Conservation (phyloP, 306 rosid species). For the Datisca glomerata region DNA sequence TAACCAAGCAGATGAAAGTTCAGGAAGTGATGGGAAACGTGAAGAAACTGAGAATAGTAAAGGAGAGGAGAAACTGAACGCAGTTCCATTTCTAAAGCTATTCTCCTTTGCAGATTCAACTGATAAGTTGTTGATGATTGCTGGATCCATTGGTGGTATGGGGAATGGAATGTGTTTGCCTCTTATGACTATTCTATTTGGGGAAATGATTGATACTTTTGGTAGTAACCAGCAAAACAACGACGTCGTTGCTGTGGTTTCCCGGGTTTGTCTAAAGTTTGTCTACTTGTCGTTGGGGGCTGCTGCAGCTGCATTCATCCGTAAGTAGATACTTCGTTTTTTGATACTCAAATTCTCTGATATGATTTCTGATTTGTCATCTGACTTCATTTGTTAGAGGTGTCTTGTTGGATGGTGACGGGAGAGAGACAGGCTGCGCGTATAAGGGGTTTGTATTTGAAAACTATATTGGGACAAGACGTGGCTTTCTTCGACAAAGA, state of each 20-base stretch:
- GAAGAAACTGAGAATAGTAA: conserved; percentile 22
- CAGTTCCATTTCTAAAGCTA: conserved; percentile 51
- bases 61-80: conserved; percentile 24
- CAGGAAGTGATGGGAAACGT: background rate
- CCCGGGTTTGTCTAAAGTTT: conserved; percentile 63
- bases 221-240: conserved; percentile 37
- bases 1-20: too few species aligned
- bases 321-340: conserved; percentile 25
- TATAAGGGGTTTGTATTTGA: conserved; percentile 75
- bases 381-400: conserved; percentile 42
- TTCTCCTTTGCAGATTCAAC: conserved; percentile 68
- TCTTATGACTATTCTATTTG: conserved; percentile 60
- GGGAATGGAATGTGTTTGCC: conserved; percentile 66
- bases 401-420: conserved; percentile 79
- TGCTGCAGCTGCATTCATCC: conserved; percentile 55
- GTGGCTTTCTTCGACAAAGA: conserved; percentile 75
- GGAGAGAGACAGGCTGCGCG: conserved; percentile 94
- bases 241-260: conserved; percentile 28
- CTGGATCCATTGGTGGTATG: conserved; percentile 59
- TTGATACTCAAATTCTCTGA: background rate
- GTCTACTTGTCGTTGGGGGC: conserved; percentile 56
- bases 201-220: conserved; percentile 46
- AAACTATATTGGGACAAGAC: conserved; percentile 77
- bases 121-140: conserved; percentile 43
- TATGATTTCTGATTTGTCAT: background rate